These are phyloP conservation scores for Aspergillus jensenii DNA, from an alignment of 2,329 filamentous ascomycete species.

Conservation along the genomic window DNA sequence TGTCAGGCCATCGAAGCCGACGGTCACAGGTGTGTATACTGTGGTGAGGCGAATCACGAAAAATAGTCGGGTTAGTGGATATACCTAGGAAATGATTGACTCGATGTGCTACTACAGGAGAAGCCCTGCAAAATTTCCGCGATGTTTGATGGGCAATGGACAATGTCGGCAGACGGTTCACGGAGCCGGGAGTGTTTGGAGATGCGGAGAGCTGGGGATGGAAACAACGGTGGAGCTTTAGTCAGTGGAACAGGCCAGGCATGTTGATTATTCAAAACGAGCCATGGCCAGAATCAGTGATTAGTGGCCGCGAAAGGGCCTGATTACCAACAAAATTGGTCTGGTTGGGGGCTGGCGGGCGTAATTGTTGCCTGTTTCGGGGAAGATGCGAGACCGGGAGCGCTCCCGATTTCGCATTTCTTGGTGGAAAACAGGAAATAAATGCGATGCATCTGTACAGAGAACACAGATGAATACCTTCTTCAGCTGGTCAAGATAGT, in stretches of 20 bases:
- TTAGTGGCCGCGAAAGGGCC: neutral
- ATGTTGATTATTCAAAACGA: neutral
- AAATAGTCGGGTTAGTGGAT: no score
- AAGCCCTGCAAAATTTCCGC: no score
- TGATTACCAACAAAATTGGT: slow-evolving; percentile 6
- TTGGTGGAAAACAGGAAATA: neutral
- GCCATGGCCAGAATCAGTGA: neutral
- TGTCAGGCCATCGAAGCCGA: no score
- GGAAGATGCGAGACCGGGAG: neutral
- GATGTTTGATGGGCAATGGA: no score
- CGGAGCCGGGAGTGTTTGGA: no score
- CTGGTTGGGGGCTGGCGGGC: slow-evolving; percentile 1
- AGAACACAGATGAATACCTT: no score
- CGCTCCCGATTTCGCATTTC: slow-evolving; percentile 2
- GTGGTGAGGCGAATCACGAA: no score
- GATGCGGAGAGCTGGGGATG: neutral
- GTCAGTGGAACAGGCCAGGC: slow-evolving; percentile 6
- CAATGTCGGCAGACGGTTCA: no score
- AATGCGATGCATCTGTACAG: neutral
- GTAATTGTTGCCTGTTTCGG: slow-evolving; percentile 2
- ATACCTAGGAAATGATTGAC: no score
- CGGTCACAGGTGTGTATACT: no score
- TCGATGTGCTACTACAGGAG: no score
- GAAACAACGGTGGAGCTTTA: neutral
- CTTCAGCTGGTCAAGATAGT: no score